Base-by-base conservation (phyloP, 1,284 basidiomycete genomes). In the Neotropicomus parvogracilis region DNA sequence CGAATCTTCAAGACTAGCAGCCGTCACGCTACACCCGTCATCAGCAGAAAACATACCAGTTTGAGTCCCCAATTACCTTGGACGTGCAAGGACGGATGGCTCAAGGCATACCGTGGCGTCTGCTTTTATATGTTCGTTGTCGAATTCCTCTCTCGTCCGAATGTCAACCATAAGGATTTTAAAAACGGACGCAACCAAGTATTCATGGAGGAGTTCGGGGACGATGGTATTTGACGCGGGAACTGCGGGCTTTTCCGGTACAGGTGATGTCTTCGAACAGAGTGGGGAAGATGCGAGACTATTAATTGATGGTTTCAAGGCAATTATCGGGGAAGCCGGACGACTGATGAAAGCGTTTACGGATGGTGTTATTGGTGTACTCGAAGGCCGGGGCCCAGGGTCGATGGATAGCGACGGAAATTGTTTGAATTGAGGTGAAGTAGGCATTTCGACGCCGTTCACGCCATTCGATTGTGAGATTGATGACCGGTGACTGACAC, bases 101-200 rank as follows among this genome's bases (percentile, higher is more conserved):
- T 97, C 94, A 31, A 97, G 77, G 69, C 92, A 95, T 3, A 94
- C 84, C 1, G 87, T 75, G 16, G 84, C 82, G 33, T 84, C 79
- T 3, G 71, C 72, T 44, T 77, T 80, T 48, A 97, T 87, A 54
- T 86, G 83, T 44, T 86, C 88, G 9, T 63, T 69, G 53, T 90
- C 80, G 58, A 87, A 95, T 50, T 91, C 86, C 4, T 80, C 80
- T 33, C 91, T 75, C 9, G 81, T 78, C 19, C 95, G 80, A 8
- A 95, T 79, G 65, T 98, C 95, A 20, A 97, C 73, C 13, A 97
- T 63, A 6, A 98, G 72, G 6, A 93, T 78, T 43, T 83, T 83
- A 54, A 83, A 71, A 16, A 79, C 71, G 2, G 58, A 64, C 41
- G 75, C 74, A 37, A 70, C 56, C 53, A 88, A 69, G 62, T 85